Conservation (phyloP, 306 rosid genomes). For the Psophocarpus tetragonolobus region DNA sequence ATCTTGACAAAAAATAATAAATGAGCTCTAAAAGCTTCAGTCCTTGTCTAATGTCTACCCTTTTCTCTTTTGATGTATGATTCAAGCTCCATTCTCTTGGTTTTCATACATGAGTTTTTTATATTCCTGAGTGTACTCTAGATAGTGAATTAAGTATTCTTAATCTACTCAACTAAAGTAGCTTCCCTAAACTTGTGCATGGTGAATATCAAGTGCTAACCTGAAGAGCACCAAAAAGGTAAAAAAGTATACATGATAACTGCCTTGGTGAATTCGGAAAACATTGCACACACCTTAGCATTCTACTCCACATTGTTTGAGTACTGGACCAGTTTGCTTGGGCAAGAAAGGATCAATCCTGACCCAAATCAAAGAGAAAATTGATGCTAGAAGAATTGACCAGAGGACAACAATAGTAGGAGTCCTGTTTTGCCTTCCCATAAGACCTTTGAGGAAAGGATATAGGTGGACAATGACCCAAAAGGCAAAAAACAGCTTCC, state of each 20-base stretch:
- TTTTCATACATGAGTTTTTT: not conserved
- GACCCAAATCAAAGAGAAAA: not conserved
- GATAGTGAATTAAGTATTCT: not conserved
- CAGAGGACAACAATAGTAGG: not conserved
- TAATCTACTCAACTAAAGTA: not conserved
- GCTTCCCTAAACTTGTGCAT: not conserved
- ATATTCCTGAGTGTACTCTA: not conserved
- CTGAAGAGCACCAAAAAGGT: not conserved
- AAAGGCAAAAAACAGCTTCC: not conserved
- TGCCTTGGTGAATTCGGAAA: not conserved
- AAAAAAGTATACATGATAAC: not conserved
- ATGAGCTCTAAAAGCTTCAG: not conserved
- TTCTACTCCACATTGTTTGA: not conserved
- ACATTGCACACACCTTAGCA: not conserved
- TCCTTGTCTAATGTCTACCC: too few species aligned
- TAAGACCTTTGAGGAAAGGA: slow-evolving; percentile 9
- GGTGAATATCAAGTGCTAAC: not conserved
- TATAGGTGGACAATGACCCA: not conserved
- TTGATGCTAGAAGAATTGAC: not conserved
- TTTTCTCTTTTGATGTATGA: not conserved
- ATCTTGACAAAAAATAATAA: not conserved
- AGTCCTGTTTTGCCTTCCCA: slow-evolving; percentile 1
- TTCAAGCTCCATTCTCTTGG: not conserved
- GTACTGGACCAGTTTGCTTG: not conserved
- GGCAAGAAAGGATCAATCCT: slow-evolving; percentile 5